These are phyloP conservation scores for Solanum boliviense DNA, from an alignment of 257 asterid species.

Conservation along the genomic window DNA sequence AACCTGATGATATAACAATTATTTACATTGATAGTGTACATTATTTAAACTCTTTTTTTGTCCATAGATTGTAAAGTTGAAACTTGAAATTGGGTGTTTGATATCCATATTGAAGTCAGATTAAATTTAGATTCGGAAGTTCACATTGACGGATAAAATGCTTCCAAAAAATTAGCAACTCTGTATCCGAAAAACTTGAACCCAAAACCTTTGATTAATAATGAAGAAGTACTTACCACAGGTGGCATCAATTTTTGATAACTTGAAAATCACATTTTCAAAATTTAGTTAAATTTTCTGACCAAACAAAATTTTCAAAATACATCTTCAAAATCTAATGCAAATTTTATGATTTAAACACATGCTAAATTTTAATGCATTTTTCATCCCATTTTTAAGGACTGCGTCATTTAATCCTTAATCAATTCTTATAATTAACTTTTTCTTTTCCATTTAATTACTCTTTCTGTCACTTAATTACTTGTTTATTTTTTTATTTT, in stretches of 20 bases:
- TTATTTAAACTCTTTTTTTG: background rate
- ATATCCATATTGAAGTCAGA: rapidly evolving
- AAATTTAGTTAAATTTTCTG: background rate
- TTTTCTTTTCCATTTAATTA: background rate
- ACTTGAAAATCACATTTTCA: background rate
- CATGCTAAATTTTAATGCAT: background rate
- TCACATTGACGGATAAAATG: too few species aligned
- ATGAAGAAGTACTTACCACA: too few species aligned
- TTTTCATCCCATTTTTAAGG: background rate
- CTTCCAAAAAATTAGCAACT: too few species aligned
- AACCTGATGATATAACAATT: background rate
- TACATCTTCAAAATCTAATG: background rate
- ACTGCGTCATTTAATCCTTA: background rate
- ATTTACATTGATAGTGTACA: background rate
- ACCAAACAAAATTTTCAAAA: background rate
- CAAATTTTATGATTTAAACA: background rate
- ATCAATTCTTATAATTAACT: background rate
- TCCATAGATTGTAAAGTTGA: background rate
- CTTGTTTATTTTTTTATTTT: too few species aligned
- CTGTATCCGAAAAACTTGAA: rapidly evolving
- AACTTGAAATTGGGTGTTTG: background rate
- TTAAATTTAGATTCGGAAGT: too few species aligned
- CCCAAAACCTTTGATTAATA: too few species aligned
- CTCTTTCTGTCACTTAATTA: too few species aligned
- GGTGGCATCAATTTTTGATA: background rate